Conservation (phyloP, 1,139 yeast species). For the Geotrichum phurueaensis region DNA sequence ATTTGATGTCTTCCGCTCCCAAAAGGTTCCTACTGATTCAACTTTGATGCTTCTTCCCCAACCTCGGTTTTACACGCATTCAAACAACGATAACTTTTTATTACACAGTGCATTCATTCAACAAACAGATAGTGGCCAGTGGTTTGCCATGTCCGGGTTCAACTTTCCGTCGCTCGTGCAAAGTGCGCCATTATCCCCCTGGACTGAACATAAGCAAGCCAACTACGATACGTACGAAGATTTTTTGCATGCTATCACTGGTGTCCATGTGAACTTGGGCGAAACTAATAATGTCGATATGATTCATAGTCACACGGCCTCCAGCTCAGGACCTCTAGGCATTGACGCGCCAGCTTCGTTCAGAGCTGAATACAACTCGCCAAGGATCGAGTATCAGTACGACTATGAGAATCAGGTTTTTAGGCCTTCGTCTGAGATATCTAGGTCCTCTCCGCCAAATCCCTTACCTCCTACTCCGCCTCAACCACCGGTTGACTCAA, state of each 20-base stretch:
- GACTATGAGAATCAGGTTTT: conserved; percentile 6
- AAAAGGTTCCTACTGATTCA: conserved; percentile 13
- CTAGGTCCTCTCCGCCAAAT: conserved; percentile 17
- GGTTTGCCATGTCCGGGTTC: conserved; percentile 81
- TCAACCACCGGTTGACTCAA: conserved; percentile 18
- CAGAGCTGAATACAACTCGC: conserved; percentile 1
- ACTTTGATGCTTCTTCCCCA: conserved; percentile 37
- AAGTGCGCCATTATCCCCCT: conserved; percentile 55
- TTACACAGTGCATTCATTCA: conserved; percentile 54
- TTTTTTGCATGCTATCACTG: conserved; percentile 30
- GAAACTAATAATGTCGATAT: neutral
- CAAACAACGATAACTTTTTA: conserved; percentile 17
- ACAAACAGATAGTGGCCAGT: conserved; percentile 57
- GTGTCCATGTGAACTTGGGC: conserved; percentile 31
- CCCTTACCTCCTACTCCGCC: conserved; percentile 20
- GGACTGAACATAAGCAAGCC: conserved; percentile 25
- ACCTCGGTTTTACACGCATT: conserved; percentile 29
- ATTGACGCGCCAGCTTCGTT: conserved; percentile 18
- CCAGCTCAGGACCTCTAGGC: conserved; percentile 10
- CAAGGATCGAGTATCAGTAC: conserved; percentile 5
- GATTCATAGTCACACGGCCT: neutral
- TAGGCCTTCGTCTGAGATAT: conserved; percentile 14
- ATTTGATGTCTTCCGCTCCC: conserved; percentile 54
- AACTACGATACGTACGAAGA: conserved; percentile 17
- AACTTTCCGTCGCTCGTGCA: conserved; percentile 76